A percentile compares a stretch with the other conserved stretches of the same genome.
These are phyloP conservation scores for Sechiopsis laciniata DNA, from an alignment of 306 rosid species.

Conservation along the genomic window DNA sequence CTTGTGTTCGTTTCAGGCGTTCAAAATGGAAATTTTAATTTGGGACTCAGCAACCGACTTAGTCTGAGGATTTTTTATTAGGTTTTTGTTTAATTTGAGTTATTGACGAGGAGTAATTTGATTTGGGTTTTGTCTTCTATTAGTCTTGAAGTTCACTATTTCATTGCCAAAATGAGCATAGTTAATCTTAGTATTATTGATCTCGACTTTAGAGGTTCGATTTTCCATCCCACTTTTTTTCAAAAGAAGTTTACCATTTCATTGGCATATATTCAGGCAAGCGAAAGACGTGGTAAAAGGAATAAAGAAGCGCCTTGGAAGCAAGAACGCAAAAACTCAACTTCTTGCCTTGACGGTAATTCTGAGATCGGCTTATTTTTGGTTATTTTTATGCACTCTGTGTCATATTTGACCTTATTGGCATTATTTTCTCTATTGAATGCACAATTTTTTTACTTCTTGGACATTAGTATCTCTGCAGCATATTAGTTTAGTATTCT, in stretches of 20 bases:
- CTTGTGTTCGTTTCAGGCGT: background rate
- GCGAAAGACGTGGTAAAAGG: constrained; percentile 80
- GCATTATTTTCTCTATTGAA: background rate
- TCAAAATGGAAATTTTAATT: background rate
- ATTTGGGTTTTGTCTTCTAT: background rate
- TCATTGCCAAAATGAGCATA: too few species aligned
- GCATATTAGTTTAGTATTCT: background rate
- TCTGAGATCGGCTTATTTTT: background rate
- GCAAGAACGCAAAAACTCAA: constrained; percentile 81
- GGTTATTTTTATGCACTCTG: background rate
- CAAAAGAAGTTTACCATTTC: too few species aligned
- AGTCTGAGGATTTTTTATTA: background rate
- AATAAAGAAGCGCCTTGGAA: constrained; percentile 79
- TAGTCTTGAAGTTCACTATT: constrained; percentile 16
- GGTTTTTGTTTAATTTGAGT: constrained; percentile 11
- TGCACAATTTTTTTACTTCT: background rate
- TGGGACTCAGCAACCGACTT: background rate
- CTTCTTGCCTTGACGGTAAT: constrained; percentile 80
- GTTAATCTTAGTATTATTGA: too few species aligned
- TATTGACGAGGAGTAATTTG: background rate
- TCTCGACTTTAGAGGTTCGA: too few species aligned
- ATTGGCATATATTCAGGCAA: constrained; percentile 50
- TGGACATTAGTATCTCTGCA: background rate
- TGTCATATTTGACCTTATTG: background rate
- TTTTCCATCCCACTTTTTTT: too few species aligned